Conservation (phyloP, 1,284 basidiomycete species). For the Malassezia vespertilionis region DNA sequence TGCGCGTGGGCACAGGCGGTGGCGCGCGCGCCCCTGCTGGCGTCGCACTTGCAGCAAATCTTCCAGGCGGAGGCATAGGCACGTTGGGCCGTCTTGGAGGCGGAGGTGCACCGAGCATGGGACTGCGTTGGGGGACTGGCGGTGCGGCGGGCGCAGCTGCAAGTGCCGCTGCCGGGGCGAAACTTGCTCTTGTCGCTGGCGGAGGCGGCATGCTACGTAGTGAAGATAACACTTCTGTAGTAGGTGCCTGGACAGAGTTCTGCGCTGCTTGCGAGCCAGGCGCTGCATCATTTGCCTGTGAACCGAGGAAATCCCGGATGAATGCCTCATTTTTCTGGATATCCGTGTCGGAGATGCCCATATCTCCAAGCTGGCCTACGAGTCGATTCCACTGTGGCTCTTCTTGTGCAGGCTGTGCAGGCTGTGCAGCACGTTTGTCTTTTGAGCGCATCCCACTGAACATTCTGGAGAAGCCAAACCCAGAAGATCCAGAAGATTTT, state of each 20-base stretch:
- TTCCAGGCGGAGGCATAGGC: slow-evolving; percentile 4
- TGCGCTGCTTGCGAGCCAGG: too few relatives aligned
- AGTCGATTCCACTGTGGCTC: slow-evolving; percentile 82
- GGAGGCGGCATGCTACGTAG: slow-evolving; percentile 29
- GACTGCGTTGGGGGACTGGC: not conserved
- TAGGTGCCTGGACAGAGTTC: slow-evolving; percentile 52
- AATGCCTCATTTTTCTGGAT: slow-evolving; percentile 73
- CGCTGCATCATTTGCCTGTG: slow-evolving; percentile 36
- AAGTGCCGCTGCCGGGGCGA: not conserved
- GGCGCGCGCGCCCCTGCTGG: not conserved
- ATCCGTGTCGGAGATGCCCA: slow-evolving; percentile 55
- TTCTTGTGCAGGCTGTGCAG: slow-evolving; percentile 86
- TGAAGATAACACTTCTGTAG: slow-evolving; percentile 19
- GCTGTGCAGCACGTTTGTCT: slow-evolving; percentile 50
- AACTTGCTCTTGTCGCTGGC: not conserved
- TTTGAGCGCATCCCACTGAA: slow-evolving; percentile 49
- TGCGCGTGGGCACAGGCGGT: slow-evolving; percentile 9
- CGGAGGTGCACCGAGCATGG: slow-evolving; percentile 8
- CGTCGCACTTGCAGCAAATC: not conserved
- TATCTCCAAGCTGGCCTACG: slow-evolving; percentile 60
- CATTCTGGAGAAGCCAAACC: slow-evolving; percentile 13
- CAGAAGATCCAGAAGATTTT: slow-evolving; percentile 27
- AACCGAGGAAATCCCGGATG: slow-evolving; percentile 70
- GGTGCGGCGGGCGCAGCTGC: slow-evolving; percentile 16
- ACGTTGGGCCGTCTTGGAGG: slow-evolving; percentile 4